Evolutionary conservation across 306 rosid species (phyloP), one percentile per base, ranked within the genome.

Genomic region (Quillaja saponaria): DNA sequence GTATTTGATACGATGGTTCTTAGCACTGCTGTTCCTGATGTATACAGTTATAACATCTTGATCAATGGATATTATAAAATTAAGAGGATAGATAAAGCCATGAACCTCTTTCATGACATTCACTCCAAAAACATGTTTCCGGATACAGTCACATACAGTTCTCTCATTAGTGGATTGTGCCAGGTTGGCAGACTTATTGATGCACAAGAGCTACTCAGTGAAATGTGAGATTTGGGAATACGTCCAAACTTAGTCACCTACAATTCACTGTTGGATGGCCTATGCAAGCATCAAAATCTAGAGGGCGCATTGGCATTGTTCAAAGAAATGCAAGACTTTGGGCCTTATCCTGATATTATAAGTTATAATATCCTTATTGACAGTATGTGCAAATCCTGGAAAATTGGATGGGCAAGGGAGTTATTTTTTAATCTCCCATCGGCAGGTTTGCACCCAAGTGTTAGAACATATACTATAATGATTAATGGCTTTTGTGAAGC

Each of bases 401-500:
- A 55, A 34, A n/a, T 55, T 6, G 10, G 34, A 16, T 8, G 15
- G 34, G 61, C 61, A 34, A 14, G 13, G 61, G 61, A 35, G 9
- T 5, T 55, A 8, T 55, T 55, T 55, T 35, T 3, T n/a, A 10
- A 13, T 34, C 44, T 55, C 15, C 16, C 61, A 5, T 17, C 7
- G 0, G 62, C 62, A 77, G 82, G 78, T 20, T 56, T 77, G 58
- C 48, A 49, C 62, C 48, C 60, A 12, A 60, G 72, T 67, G 13
- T 55, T 6, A 50, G 33, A 51, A 77, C 72, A 3, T 72, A 34
- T 57, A 72, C 64, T 49, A 66, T 69, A 50, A 72, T 77, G 75
- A 72, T 77, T 21, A 66, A 58, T 35, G 78, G 81, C 59, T 44
- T 76, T 16, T 71, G 77, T 61, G 68, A 59, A 10, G 49, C 33